phyloP scores from a whole-genome alignment of 2,329 filamentous ascomycete genomes.

The Annulohypoxylon truncatum region DNA sequence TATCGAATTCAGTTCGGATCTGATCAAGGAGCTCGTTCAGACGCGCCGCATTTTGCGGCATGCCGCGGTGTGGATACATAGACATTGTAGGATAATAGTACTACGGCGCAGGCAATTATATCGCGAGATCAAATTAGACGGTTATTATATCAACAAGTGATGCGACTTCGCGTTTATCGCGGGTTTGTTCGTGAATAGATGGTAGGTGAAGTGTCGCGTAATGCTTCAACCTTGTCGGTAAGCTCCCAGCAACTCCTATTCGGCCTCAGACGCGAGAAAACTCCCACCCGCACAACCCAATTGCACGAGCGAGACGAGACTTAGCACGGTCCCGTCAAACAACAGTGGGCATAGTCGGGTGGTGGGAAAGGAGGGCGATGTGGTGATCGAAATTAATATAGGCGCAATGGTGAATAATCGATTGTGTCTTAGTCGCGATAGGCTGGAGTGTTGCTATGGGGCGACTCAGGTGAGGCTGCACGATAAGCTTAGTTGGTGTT shows the following conservation, averaged over 20 bases:
- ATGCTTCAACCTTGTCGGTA: not conserved
- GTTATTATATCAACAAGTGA: slow-evolving; percentile 3
- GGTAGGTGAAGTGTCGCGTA: slow-evolving; percentile 9
- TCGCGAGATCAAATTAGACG: slow-evolving; percentile 4
- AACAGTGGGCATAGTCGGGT: slow-evolving; percentile 43
- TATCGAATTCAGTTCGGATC: slow-evolving; percentile 91
- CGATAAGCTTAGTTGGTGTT: slow-evolving; percentile 18
- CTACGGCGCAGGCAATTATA: slow-evolving; percentile 23
- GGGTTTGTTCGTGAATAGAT: slow-evolving; percentile 4
- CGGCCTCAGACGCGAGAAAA: slow-evolving; percentile 11
- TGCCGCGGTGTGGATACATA: slow-evolving; percentile 93
- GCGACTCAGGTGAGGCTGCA: slow-evolving; percentile 25
- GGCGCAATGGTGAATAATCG: slow-evolving; percentile 25
- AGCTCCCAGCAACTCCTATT: slow-evolving; percentile 10
- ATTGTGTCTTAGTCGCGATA: slow-evolving; percentile 1
- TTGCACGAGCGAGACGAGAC: slow-evolving; percentile 37
- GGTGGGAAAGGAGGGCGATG: slow-evolving; percentile 18
- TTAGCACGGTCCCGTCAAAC: slow-evolving; percentile 44
- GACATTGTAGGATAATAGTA: slow-evolving; percentile 59
- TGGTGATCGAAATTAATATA: not conserved
- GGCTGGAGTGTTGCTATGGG: slow-evolving; percentile 14
- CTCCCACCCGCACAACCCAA: slow-evolving; percentile 36
- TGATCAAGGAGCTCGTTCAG: slow-evolving; percentile 93
- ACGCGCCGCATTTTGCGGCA: slow-evolving; percentile 73
- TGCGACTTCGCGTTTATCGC: slow-evolving; percentile 12